phyloP scores from a whole-genome alignment of 768 basidiomycete genomes.

The Hypholoma sublateritium region DNA sequence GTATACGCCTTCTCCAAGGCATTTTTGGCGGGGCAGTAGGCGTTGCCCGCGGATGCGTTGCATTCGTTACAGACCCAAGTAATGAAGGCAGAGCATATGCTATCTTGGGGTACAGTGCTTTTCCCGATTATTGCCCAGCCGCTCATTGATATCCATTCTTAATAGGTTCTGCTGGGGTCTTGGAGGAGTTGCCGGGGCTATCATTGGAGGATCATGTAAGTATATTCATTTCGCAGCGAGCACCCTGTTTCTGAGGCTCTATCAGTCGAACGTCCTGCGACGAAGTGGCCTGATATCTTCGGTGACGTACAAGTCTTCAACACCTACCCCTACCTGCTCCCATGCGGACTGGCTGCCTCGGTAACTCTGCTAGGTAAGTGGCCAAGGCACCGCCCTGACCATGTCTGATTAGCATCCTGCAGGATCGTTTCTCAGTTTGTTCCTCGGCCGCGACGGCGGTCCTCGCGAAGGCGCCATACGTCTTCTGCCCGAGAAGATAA shows the following conservation, averaged over 20 bases:
- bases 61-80: slow-evolving; percentile 83
- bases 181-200: slow-evolving; percentile 89
- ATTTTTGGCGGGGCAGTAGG: slow-evolving; percentile 94
- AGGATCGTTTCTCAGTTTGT: slow-evolving; percentile 88
- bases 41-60: slow-evolving; percentile 86
- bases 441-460: slow-evolving; percentile 90
- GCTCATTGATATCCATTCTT: slow-evolving; percentile 1
- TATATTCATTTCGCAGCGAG: slow-evolving; percentile 16
- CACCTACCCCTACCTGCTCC: slow-evolving; percentile 87
- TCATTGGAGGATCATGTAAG: slow-evolving; percentile 83
- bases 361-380: slow-evolving; percentile 70
- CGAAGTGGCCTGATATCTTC: slow-evolving; percentile 84
- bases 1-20: slow-evolving; percentile 85
- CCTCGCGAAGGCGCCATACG: slow-evolving; percentile 84
- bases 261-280: slow-evolving; percentile 78
- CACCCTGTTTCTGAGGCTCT: slow-evolving; percentile 13
- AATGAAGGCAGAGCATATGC: slow-evolving; percentile 97
- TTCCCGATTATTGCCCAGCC: neutral
- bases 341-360: slow-evolving; percentile 73
- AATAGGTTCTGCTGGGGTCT: slow-evolving; percentile 92
- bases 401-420: neutral
- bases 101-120: slow-evolving; percentile 66
- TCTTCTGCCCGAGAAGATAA: slow-evolving; percentile 74
- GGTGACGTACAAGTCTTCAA: slow-evolving; percentile 64
- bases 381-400: neutral